A percentile compares a stretch with the other conserved stretches of the same genome.
Evolutionary conservation across 2,329 filamentous ascomycete species (phyloP).

Genomic region (Rhynchosporium graminicola): DNA sequence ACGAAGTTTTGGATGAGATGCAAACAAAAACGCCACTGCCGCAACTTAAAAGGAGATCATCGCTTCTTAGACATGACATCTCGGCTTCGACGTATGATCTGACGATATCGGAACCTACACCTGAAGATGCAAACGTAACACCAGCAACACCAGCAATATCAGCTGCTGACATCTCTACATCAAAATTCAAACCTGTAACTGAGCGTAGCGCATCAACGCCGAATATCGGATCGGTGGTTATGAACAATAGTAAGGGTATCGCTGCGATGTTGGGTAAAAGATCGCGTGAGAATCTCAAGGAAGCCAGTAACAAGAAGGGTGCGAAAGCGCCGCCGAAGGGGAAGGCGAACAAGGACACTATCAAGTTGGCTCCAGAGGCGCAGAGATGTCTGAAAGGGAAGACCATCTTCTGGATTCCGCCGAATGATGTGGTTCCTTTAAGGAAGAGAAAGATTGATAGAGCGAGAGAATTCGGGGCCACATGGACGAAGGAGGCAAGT

Average conservation of each 20-base stretch:
- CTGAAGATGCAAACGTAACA: neutral
- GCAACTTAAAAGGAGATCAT: conserved; percentile 21
- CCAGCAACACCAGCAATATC: neutral
- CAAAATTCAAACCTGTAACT: conserved; percentile 11
- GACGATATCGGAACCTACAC: neutral
- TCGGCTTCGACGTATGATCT: conserved; percentile 23
- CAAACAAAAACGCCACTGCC: conserved; percentile 21
- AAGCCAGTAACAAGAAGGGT: conserved; percentile 10
- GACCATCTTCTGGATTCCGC: conserved; percentile 78
- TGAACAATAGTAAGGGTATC: conserved; percentile 36
- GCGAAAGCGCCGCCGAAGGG: conserved; percentile 42
- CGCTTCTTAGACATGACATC: conserved; percentile 31
- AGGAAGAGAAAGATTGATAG: conserved; percentile 73
- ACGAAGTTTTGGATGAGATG: neutral
- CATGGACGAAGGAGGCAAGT: conserved; percentile 57
- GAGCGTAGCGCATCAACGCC: conserved; percentile 34
- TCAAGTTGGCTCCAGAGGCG: conserved; percentile 51
- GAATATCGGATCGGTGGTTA: conserved; percentile 29
- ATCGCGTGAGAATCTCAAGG: conserved; percentile 14
- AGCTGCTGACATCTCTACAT: neutral
- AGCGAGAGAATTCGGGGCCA: conserved; percentile 72
- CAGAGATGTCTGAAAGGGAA: conserved; percentile 61
- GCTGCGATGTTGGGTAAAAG: conserved; percentile 33
- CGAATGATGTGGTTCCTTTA: conserved; percentile 69
- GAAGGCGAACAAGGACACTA: conserved; percentile 48